A percentile compares a stretch with the other conserved stretches of the same genome.
Conservation (phyloP, 2,329 filamentous ascomycete genomes). For the Colletotrichum ledebouriae region DNA sequence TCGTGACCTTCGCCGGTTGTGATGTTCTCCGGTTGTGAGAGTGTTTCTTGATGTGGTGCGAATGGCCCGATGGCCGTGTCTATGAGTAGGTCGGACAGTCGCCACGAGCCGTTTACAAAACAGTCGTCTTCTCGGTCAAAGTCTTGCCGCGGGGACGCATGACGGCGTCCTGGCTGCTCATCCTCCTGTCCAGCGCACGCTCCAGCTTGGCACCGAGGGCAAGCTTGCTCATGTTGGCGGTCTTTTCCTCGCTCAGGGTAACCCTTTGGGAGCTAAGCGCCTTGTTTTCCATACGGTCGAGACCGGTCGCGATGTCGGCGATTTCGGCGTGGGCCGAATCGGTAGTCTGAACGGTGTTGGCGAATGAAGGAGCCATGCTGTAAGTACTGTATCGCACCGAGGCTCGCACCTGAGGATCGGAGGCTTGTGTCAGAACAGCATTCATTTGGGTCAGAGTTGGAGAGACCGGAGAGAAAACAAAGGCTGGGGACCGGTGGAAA, state of each 20-base stretch:
- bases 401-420: conserved; percentile 59
- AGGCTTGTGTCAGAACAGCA: conserved; percentile 30
- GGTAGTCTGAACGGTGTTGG: conserved; percentile 65
- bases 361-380: conserved; percentile 72
- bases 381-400: conserved; percentile 72
- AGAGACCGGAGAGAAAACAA: conserved; percentile 21
- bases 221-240: conserved; percentile 84
- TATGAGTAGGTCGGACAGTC: not conserved
- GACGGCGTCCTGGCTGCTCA: conserved; percentile 90
- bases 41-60: not conserved
- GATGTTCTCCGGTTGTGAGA: not conserved
- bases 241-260: conserved; percentile 82
- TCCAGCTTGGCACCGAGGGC: conserved; percentile 92
- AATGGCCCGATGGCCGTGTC: conserved; percentile 7
- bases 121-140: conserved; percentile 51
- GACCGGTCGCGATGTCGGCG: conserved; percentile 79
- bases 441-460: conserved; percentile 26
- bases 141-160: conserved; percentile 72
- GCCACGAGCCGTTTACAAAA: conserved; percentile 18
- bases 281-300: conserved; percentile 92
- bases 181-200: conserved; percentile 85
- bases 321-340: conserved; percentile 71
- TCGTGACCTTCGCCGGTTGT: not conserved
- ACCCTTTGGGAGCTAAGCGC: conserved; percentile 87
- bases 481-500: too few species aligned